Percentiles rank a stretch among this genome's conserved stretches.
These are phyloP conservation scores for Ceratocystis albifundus DNA, from an alignment of 2,329 filamentous ascomycete species.

Conservation along the genomic window DNA sequence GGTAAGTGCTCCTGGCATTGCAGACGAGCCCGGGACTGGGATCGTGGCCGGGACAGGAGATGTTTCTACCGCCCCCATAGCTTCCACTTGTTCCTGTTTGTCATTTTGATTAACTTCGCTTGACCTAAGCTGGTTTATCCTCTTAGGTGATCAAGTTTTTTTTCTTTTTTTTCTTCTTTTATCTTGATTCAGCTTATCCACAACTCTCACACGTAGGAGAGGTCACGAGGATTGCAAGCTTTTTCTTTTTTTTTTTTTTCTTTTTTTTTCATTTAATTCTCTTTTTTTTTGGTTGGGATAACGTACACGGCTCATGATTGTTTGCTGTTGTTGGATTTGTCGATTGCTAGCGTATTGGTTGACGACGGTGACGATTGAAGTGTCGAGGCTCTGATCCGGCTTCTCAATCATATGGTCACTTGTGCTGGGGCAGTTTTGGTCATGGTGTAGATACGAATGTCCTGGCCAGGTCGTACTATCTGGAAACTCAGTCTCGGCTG, in stretches of 20 bases:
- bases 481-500: not conserved
- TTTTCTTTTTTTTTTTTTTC: not conserved
- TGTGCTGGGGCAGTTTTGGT: not conserved
- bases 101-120: not conserved
- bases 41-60: not conserved
- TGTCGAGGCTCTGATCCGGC: not conserved
- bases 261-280: not conserved
- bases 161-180: no score
- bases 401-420: not conserved
- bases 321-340: not conserved
- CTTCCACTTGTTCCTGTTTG: not conserved
- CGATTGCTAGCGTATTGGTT: not conserved
- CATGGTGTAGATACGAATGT: not conserved
- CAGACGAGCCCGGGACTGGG: not conserved
- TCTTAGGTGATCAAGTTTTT: not conserved
- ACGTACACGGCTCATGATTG: not conserved
- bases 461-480: not conserved
- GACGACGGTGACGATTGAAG: not conserved
- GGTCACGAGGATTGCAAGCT: not conserved
- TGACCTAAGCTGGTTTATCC: not conserved
- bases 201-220: not conserved
- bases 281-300: not conserved
- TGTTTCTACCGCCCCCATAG: not conserved
- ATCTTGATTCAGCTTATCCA: not conserved
- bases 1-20: not conserved